A percentile compares a stretch with the other conserved stretches of the same genome.
These are phyloP conservation scores for Aquanectria penicillioides DNA, from an alignment of 2,329 filamentous ascomycete genomes.

Conservation along the genomic window DNA sequence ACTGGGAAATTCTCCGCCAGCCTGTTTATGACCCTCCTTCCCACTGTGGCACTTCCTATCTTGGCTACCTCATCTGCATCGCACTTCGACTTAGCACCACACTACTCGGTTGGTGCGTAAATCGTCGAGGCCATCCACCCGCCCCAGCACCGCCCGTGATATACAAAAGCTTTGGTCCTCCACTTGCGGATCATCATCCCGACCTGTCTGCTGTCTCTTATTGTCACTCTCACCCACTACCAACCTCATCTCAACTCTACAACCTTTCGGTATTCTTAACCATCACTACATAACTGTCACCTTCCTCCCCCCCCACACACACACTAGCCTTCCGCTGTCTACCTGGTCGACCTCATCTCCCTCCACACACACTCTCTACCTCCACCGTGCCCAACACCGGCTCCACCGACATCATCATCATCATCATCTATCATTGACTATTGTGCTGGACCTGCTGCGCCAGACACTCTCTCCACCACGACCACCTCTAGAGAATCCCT, in stretches of 20 bases:
- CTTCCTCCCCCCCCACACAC: background rate
- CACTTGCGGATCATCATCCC: slow-evolving; percentile 30
- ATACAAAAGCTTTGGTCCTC: slow-evolving; percentile 45
- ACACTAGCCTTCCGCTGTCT: background rate
- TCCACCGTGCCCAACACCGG: too few relatives aligned
- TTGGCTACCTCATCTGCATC: slow-evolving; percentile 50
- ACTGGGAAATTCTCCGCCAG: slow-evolving; percentile 42
- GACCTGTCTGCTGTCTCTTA: slow-evolving; percentile 16
- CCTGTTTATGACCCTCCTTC: slow-evolving; percentile 36
- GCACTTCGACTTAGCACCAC: slow-evolving; percentile 40
- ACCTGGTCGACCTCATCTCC: too few relatives aligned
- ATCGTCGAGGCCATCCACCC: slow-evolving; percentile 36
- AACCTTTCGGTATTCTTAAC: slow-evolving; percentile 12
- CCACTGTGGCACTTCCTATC: slow-evolving; percentile 51
- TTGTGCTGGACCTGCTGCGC: background rate
- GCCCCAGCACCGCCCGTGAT: slow-evolving; percentile 41
- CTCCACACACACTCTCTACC: too few relatives aligned
- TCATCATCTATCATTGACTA: background rate
- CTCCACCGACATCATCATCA: background rate
- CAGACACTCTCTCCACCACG: background rate
- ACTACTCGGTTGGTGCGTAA: slow-evolving; percentile 34
- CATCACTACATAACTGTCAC: background rate
- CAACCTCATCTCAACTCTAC: slow-evolving; percentile 16
- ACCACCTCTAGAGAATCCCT: background rate
- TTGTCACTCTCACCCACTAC: slow-evolving; percentile 15